Evolutionary conservation across 2,329 filamentous ascomycete species (phyloP).

Genomic region (Mariannaea elegans): DNA sequence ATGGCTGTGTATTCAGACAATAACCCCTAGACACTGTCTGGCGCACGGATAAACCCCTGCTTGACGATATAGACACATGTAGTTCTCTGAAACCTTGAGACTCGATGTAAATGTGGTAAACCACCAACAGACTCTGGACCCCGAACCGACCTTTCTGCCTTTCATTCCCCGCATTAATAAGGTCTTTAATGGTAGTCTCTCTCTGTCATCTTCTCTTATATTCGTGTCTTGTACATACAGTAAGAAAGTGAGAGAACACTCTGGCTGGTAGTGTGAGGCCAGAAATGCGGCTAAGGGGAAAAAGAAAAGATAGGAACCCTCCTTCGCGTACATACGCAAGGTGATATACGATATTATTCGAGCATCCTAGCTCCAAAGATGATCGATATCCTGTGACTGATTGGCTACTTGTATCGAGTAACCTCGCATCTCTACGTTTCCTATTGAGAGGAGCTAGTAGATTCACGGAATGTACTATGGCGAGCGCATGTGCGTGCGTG

Average conservation of each 20-base stretch:
- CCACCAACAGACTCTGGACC: not conserved
- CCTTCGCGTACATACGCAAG: not conserved
- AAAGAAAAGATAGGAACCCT: not conserved
- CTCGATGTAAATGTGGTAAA: not conserved
- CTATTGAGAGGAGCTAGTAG: too few relatives aligned
- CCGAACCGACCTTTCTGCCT: too few relatives aligned
- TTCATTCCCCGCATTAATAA: too few relatives aligned
- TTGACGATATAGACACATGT: not conserved
- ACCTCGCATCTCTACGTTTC: too few relatives aligned
- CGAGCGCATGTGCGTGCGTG: not conserved
- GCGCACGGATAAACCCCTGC: constrained; percentile 22
- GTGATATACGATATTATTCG: too few relatives aligned
- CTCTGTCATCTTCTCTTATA: not conserved
- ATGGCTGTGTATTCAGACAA: constrained; percentile 16
- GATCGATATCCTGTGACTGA: too few relatives aligned
- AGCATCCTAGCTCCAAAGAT: too few relatives aligned
- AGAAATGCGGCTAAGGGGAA: not conserved
- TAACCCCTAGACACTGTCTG: constrained; percentile 26
- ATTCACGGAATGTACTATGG: not conserved
- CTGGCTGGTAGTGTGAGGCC: not conserved
- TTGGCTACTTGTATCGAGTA: too few relatives aligned
- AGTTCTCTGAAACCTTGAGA: not conserved
- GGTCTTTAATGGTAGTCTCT: not conserved
- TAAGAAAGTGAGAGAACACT: not conserved
- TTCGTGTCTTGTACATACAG: not conserved